Conservation (phyloP, 169 alveolate species). For the Plasmodium berghei region DNA sequence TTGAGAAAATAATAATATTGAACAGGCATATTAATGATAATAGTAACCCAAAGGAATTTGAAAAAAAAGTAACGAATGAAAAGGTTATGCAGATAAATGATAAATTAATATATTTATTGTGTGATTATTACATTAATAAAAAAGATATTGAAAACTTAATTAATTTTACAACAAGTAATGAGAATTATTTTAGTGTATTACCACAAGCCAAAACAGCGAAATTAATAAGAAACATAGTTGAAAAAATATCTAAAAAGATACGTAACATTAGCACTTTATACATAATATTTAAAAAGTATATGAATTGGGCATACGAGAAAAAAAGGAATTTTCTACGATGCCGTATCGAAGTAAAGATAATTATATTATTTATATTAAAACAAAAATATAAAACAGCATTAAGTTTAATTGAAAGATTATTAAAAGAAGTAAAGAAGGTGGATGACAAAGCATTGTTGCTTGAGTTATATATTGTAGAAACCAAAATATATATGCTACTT, state of each 20-base stretch:
- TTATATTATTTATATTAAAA: conserved; percentile 88
- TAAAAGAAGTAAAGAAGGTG: conserved; percentile 93
- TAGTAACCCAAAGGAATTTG: conserved; percentile 57
- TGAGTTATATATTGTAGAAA: conserved; percentile 94
- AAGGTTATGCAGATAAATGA: conserved; percentile 73
- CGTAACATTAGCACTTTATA: conserved; percentile 81
- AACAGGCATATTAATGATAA: conserved; percentile 70
- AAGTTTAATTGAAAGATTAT: conserved; percentile 88
- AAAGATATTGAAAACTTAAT: conserved; percentile 82
- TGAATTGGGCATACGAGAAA: conserved; percentile 94
- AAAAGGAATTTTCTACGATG: conserved; percentile 94
- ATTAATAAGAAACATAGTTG: conserved; percentile 80
- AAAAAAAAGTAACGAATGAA: conserved; percentile 65
- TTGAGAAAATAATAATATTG: conserved; percentile 51
- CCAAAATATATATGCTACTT: conserved; percentile 93
- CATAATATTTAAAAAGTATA: conserved; percentile 91
- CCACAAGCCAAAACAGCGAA: conserved; percentile 88
- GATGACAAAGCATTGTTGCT: conserved; percentile 95
- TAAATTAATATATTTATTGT: conserved; percentile 59
- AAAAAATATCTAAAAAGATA: conserved; percentile 82
- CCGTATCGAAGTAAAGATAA: conserved; percentile 93
- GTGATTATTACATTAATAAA: conserved; percentile 71
- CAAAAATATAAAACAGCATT: conserved; percentile 91
- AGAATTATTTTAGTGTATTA: conserved; percentile 81
- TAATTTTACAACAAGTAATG: conserved; percentile 82